Evolutionary conservation across 2,329 filamentous ascomycete species (phyloP), one percentile per base, ranked within the genome.

Genomic region (Chaetomium olivaceum): DNA sequence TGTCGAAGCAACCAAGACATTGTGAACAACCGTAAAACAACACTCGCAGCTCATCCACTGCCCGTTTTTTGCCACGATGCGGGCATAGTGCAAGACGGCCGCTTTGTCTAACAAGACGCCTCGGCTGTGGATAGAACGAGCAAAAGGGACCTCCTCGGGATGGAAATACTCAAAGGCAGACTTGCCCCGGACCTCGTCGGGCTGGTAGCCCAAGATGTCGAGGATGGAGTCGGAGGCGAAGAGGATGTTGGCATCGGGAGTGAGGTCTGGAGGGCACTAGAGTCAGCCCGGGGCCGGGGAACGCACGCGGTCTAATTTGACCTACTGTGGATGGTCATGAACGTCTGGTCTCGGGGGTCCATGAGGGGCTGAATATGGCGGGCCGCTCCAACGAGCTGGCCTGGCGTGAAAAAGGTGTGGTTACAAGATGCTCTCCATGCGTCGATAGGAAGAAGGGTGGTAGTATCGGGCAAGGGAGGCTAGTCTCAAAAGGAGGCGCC

Each of bases 141-240:
- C 92, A 72, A 90, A 87, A 0, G 90, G 89, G 23, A 93, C 81
- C 77, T 96, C 91, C 9, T 93, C 88, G 0, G 90, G 89, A 72
- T 94, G 91, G 74, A 96, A 96, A 76, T 91, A 96, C 33, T 95
- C 90, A 82, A 93, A 96, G 73, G 88, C 89, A 66, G 92, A 92
- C 73, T 82, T 88, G 68, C 90, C 88, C 73, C 88, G 84, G 19
- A 96, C 87, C 74, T 96, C 91, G 67, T 89, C 83, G 3, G 92
- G 90, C 23, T 85, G 83, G 74, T 92, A 94, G 61, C 91, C 92
- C 51, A 96, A 85, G 68, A 96, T 92, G 72, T 96, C 91, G 71
- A 87, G 82, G 69, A 96, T 88, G 2, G 92, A 95, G 72, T 93
- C 91, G 59, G 92, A 96, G 23, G 88, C 90, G 77, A 93, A 96